Base-by-base conservation (phyloP, 1,139 yeast species). In the Oligophagozyma castellii region DNA sequence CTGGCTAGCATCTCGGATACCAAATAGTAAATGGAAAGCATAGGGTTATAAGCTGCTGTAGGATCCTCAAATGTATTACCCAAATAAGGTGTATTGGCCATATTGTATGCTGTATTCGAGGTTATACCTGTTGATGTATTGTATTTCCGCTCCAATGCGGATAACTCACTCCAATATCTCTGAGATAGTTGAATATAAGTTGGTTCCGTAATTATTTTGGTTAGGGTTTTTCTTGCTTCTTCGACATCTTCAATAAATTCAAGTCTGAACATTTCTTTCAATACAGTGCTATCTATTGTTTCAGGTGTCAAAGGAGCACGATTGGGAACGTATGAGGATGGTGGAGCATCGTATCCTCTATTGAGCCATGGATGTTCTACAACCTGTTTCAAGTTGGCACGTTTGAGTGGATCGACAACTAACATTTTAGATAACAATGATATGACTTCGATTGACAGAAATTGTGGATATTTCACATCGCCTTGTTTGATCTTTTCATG, bases 401-500 rank as follows among this genome's bases (percentile, higher is more conserved):
- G 71, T 37, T 73, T 73, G 3, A 59, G 46, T 4, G 95, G 93
- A 46, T 83, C 83, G 5, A 89, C 95, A 22, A 84, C 94, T 35
- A 92, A 65, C 95, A 92, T 89, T 42, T 86, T 67, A 3, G 86
- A 70, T 29, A 92, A 60, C 35, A 92, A 59, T 8, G 86, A 79
- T n/a, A 76, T 67, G 46, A 94, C 89, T 40, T 83, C 94, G 21
- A 70, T 63, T 3, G 93, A 75, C 28, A 92, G 60, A 58, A 76
- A 76, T 25, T 67, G 67, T 4, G 98, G 98, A 52, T 92, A 92
- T 40, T 84, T 95, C 4, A 92, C 95, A 36, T 73, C 66, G 22
- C 98, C 98, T 39, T 77, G 70, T 49, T 89, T 92, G 52, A 92
- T 92, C 55, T 86, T 86, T 41, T 84, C 94, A 53, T 92, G 98